Conservation (phyloP, 306 rosid genomes). For the Quercus glauca region DNA sequence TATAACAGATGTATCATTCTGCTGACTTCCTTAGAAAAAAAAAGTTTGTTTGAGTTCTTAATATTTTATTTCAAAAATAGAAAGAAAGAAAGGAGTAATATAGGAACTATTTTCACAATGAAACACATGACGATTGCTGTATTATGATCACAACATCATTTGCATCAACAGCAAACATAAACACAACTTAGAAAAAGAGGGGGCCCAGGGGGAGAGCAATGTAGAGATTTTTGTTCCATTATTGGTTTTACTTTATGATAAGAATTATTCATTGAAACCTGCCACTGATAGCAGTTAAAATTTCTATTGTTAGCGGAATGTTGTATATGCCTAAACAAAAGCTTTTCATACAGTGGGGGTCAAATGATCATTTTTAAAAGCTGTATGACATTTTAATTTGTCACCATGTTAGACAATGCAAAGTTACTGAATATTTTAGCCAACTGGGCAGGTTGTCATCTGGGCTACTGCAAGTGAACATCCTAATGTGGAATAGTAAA, state of each 20-base stretch:
- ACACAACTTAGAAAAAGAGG: neutral
- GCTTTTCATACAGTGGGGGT: neutral
- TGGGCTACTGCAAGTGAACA: neutral
- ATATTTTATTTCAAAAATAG: neutral
- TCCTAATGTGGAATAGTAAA: neutral
- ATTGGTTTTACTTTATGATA: neutral
- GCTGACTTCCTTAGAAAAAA: neutral
- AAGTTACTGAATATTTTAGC: neutral
- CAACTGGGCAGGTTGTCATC: conserved; percentile 1
- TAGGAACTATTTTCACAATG: neutral
- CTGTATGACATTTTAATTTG: neutral
- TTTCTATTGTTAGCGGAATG: neutral
- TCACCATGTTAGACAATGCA: neutral
- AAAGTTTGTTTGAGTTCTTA: neutral
- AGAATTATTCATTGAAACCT: neutral
- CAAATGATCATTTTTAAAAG: neutral
- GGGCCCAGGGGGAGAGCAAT: neutral
- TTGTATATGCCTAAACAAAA: neutral
- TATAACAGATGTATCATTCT: neutral
- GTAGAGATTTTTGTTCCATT: neutral
- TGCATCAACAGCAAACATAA: neutral
- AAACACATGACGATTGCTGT: neutral
- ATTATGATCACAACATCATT: neutral
- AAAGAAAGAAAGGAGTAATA: neutral
- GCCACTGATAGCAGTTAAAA: too few relatives aligned